Base-by-base conservation (phyloP, 2,329 filamentous ascomycete genomes). In the Fusarium dlaminii region DNA sequence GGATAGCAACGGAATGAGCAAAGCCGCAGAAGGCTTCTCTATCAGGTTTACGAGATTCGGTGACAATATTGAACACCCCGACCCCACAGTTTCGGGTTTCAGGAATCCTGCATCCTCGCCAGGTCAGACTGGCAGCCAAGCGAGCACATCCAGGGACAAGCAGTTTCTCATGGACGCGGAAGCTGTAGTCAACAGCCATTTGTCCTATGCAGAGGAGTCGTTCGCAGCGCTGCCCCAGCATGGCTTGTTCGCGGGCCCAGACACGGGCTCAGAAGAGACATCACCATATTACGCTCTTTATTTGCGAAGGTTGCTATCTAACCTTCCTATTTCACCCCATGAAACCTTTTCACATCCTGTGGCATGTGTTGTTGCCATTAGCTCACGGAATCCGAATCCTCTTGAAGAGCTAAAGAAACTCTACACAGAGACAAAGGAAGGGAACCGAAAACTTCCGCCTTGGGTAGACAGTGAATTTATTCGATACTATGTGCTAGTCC, bases 261-360 rank as follows among this genome's bases (percentile, higher is more conserved):
- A 82, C 6, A 71, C 86, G n/a, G 85, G 87, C 42, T 75, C 82
- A 17, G 86, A 88, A 37, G 82, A 86, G 18, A 89, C 92, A 2
- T 95, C 93, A 17, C 92, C 94, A 2, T 95, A 97, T 81, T 97
- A 97, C 82, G 90, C 92, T 40, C 84, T 98, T 13, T 98, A 97
- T 80, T 83, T 99, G 52, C 90, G 94, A 36, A 91, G 95, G 57
- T 82, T 99, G 43, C 85, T 99, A 14, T 98, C 95, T 2, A 92
- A 93, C 20, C 85, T 96, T 45, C 90, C 94, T 3, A 84, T 97
- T 49, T 90, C 92, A 8, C 91, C 95, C 1, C 95, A 98, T 77
- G 96, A 99, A 83, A 96, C 96, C 0, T 98, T 98, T 82, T 90
- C 93, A 10, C 96, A 99, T 81, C 96, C 97, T 1, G 96, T 98